Evolutionary conservation across 176 grass and related monocot species (phyloP).

Genomic region (Ensete ventricosum): DNA sequence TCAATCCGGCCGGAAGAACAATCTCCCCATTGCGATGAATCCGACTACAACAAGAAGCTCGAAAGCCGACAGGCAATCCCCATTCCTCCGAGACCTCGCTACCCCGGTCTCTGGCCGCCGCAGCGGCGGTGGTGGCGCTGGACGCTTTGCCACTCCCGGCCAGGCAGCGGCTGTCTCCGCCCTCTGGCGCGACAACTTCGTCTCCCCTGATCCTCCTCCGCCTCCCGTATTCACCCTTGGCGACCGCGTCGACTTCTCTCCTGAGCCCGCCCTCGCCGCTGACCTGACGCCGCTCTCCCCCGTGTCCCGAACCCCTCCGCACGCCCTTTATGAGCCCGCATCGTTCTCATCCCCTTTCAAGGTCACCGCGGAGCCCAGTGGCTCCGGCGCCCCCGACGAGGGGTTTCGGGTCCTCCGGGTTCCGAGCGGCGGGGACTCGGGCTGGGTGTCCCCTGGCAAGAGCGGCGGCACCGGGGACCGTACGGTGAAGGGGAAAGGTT

Average conservation of each 20-base stretch:
- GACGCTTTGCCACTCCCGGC: constrained; percentile 9
- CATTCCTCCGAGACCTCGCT: constrained; percentile 11
- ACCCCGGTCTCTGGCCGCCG: not conserved
- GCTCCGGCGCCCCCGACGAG: not conserved
- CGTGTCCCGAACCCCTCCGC: not conserved
- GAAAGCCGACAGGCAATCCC: not conserved
- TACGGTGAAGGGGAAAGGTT: constrained; percentile 22
- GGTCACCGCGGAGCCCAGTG: not conserved
- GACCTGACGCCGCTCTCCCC: not conserved
- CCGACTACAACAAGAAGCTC: not conserved
- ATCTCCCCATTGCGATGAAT: not conserved
- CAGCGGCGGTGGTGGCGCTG: not conserved
- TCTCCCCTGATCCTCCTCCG: constrained; percentile 5
- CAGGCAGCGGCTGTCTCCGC: constrained; percentile 9
- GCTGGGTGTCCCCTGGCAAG: not conserved
- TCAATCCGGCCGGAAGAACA: not conserved
- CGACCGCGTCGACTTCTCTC: constrained; percentile 10
- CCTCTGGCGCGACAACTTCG: constrained; percentile 11
- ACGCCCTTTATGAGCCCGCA: not conserved
- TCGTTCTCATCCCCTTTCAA: constrained; percentile 6
- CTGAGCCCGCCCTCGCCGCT: constrained; percentile 1
- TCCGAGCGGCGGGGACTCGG: not conserved
- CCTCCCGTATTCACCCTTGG: constrained; percentile 5
- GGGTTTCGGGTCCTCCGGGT: not conserved
- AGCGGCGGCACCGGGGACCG: not conserved